phyloP scores from a whole-genome alignment of 805 yeast species.

The Ogataea saltuana region DNA sequence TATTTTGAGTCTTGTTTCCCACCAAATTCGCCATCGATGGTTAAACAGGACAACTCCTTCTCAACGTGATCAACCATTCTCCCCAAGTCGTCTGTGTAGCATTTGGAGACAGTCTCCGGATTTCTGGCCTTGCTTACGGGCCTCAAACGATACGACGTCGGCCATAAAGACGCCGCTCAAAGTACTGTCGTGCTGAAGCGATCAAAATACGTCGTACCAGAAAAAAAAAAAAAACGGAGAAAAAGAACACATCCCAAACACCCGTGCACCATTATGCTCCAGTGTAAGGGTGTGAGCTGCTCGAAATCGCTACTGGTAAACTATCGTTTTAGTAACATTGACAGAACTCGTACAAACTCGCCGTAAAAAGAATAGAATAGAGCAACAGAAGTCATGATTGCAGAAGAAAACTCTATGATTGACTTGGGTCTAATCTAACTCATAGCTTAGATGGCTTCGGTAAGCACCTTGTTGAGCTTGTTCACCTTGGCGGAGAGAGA shows the following conservation, averaged over 20 bases:
- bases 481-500: constrained; percentile 81
- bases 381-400: neutral
- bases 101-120: no score
- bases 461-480: constrained; percentile 84
- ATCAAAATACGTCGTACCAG: neutral
- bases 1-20: constrained; percentile 15
- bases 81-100: neutral
- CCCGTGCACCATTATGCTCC: no score
- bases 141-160: no score
- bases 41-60: constrained; percentile 10
- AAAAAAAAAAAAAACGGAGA: no score
- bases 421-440: neutral
- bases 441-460: constrained; percentile 70
- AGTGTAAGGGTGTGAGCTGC: neutral
- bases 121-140: no score
- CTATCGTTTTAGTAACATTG: constrained; percentile 3
- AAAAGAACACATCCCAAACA: no score
- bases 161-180: neutral
- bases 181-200: neutral
- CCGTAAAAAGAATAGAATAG: constrained; percentile 4
- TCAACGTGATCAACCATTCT: constrained; percentile 12
- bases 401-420: neutral
- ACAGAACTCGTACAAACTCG: constrained; percentile 6
- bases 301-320: no score
- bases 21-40: neutral